Evolutionary conservation across 148 eudicot species (phyloP).

Genomic region (Amaranthus cruentus): DNA sequence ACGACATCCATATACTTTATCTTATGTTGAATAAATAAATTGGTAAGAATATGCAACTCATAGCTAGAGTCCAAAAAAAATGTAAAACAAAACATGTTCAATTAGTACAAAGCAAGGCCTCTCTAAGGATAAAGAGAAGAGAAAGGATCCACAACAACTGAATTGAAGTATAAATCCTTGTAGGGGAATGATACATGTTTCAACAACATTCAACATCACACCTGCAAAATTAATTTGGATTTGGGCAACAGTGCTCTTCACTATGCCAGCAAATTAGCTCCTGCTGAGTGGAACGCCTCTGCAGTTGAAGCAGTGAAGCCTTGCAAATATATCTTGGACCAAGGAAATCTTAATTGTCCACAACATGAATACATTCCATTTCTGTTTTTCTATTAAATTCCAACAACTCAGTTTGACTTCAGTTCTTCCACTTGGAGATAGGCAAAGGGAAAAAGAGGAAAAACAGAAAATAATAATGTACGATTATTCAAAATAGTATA

Average conservation of each 20-base stretch:
- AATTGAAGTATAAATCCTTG: neutral
- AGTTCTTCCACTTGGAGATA: constrained; percentile 8
- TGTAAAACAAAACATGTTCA: neutral
- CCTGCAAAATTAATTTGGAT: constrained; percentile 20
- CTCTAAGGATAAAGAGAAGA: neutral
- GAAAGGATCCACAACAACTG: neutral
- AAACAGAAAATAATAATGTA: neutral
- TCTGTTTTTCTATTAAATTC: constrained; percentile 7
- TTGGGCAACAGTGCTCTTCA: constrained; percentile 25
- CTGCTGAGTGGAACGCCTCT: constrained; percentile 19
- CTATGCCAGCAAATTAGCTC: constrained; percentile 25
- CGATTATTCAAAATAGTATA: constrained; percentile 1
- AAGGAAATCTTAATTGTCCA: constrained; percentile 15
- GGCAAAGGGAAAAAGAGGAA: neutral
- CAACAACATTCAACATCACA: constrained; percentile 29
- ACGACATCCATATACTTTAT: too few species aligned
- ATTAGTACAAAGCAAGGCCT: neutral
- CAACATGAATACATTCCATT: constrained; percentile 11
- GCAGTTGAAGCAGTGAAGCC: constrained; percentile 23
- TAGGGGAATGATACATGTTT: constrained; percentile 20
- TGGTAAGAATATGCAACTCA: too few species aligned
- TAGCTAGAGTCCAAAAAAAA: neutral
- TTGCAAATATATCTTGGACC: constrained; percentile 8
- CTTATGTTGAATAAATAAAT: too few species aligned
- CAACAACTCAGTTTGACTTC: constrained; percentile 3